phyloP scores from a whole-genome alignment of 2,329 filamentous ascomycete genomes.

The Fusarium musae region DNA sequence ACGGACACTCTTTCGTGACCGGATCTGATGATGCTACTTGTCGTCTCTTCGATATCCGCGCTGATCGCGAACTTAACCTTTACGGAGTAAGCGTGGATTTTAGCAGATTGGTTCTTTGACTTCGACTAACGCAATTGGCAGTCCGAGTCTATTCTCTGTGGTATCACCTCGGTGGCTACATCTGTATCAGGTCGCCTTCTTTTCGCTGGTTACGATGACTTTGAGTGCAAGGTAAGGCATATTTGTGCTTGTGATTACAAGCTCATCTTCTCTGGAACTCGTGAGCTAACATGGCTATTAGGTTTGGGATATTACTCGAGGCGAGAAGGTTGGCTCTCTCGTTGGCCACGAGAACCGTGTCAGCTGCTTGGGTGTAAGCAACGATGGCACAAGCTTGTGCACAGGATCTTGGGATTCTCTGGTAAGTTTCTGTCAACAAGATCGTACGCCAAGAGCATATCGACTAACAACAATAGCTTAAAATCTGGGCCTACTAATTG shows the following conservation, averaged over 20 bases:
- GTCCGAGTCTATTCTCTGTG: constrained; percentile 97
- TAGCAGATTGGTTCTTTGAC: constrained; percentile 1
- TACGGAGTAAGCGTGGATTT: constrained; percentile 67
- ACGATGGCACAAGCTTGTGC: constrained; percentile 98
- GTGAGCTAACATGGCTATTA: constrained; percentile 52
- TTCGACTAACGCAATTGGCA: constrained; percentile 53
- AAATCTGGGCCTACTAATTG: constrained; percentile 84
- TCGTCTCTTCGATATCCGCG: constrained; percentile 96
- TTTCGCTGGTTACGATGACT: constrained; percentile 98
- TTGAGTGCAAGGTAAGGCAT: constrained; percentile 93
- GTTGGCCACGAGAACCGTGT: constrained; percentile 99
- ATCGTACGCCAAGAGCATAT: neutral
- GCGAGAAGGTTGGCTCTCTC: constrained; percentile 95
- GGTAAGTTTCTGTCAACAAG: constrained; percentile 67
- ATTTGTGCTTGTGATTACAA: neutral
- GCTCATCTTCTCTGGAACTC: neutral
- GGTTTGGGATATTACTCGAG: constrained; percentile 98
- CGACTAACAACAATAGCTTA: constrained; percentile 67
- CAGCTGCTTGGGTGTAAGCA: constrained; percentile 98
- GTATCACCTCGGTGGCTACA: constrained; percentile 97
- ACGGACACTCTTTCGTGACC: constrained; percentile 97
- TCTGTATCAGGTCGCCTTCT: constrained; percentile 95
- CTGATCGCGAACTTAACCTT: constrained; percentile 81
- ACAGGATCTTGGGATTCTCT: constrained; percentile 99
- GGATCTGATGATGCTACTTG: constrained; percentile 98